A percentile compares a stretch with the other conserved stretches of the same genome.
These are phyloP conservation scores for Coprinopsis cinerea DNA, from an alignment of 768 basidiomycete genomes.

Conservation along the genomic window DNA sequence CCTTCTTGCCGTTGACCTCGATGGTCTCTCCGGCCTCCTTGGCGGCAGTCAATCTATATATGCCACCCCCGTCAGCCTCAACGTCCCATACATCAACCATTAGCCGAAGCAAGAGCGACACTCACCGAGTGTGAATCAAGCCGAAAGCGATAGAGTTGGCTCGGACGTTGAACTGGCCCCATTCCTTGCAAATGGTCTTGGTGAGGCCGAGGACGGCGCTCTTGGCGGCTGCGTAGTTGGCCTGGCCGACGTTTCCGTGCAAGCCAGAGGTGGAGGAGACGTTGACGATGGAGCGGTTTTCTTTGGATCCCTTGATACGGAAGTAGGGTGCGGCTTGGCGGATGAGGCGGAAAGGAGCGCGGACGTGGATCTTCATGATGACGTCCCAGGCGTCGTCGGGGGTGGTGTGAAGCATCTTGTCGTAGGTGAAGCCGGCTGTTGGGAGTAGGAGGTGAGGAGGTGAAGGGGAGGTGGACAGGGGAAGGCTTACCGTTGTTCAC, in stretches of 20 bases:
- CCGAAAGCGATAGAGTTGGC: slow-evolving; percentile 81
- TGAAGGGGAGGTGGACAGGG: background rate
- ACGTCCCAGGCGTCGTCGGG: slow-evolving; percentile 78
- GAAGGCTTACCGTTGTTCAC: slow-evolving; percentile 64
- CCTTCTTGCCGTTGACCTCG: slow-evolving; percentile 78
- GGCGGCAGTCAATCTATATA: slow-evolving; percentile 66
- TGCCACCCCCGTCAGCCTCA: too few species aligned
- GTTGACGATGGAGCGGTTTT: slow-evolving; percentile 73
- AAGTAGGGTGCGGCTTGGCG: slow-evolving; percentile 82
- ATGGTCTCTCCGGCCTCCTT: slow-evolving; percentile 75
- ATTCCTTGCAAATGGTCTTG: slow-evolving; percentile 85
- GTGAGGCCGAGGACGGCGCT: slow-evolving; percentile 73
- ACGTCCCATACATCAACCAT: too few species aligned
- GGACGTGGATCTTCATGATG: slow-evolving; percentile 80
- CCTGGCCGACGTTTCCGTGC: slow-evolving; percentile 84
- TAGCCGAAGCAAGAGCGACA: background rate
- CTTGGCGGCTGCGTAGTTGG: slow-evolving; percentile 78
- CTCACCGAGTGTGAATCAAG: slow-evolving; percentile 67
- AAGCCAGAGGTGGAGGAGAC: slow-evolving; percentile 80
- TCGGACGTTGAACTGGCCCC: slow-evolving; percentile 78
- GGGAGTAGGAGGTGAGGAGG: background rate
- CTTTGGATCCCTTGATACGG: slow-evolving; percentile 64
- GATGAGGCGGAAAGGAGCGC: slow-evolving; percentile 80
- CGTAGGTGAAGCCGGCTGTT: slow-evolving; percentile 69
- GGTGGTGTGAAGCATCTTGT: slow-evolving; percentile 86